Base-by-base conservation (phyloP, 495 filamentous ascomycete genomes). In the Penicillium herquei region DNA sequence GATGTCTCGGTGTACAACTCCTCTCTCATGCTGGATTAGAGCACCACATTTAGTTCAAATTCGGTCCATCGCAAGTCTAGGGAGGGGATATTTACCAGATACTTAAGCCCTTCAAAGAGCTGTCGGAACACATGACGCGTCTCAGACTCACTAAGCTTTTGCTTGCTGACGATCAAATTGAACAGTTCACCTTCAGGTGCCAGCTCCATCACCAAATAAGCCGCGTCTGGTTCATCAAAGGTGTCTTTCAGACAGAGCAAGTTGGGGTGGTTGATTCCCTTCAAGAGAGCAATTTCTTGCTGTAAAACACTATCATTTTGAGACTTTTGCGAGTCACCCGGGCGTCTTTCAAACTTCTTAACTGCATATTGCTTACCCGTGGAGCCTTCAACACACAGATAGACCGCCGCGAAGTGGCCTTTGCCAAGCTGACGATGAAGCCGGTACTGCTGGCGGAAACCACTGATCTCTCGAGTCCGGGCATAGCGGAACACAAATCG, bases 1-100 rank as follows among this genome's bases (percentile, higher is more conserved):
- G 66, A 99, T 96, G 62, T 99, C 95, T 46, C 95, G 90, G 71
- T 99, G 95, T 7, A 97, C 93, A 64, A 98, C 96, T 61, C 91
- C 92, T 59, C 95, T 90, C 50, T 98, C 95, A 70, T 99, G 95
- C 94, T 98, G 56, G 41, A 48, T 1, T 4, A 6, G 11, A 18
- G 1, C 18, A 7, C 30, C 16, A 39, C 6, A 8, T 13, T 48
- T 49, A 52, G 43, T 32, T 49, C 6, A 18, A 41, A n/a, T 5
- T 3, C 2, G 6, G 34, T 1, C 41, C 7, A 18, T 37, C 30
- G 6, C 31, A 31, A 35, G 16, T 33, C 30, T 49, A 17, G 9
- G 30, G 17, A 10, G 30, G 33, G 37, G 48, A 46, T 37, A 70
- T 84, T 72, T 78, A 97, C 93, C 78, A 99, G 62, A 70, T 98